These are phyloP conservation scores for Cryptococcus hybrid DNA, from an alignment of 1,284 basidiomycete genomes.

Conservation along the genomic window DNA sequence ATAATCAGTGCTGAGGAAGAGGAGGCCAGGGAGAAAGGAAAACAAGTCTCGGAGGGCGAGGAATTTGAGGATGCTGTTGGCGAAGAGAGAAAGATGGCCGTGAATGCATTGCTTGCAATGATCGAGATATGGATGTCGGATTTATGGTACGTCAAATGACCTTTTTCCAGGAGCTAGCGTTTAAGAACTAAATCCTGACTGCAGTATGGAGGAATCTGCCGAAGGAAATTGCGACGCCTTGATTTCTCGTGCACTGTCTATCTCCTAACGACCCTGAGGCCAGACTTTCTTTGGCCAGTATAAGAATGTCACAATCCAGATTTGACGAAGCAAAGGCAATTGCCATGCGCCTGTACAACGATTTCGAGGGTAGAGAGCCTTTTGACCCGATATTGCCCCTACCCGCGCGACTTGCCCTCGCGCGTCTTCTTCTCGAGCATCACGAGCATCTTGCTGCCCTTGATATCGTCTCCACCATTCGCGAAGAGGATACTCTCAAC, in stretches of 20 bases:
- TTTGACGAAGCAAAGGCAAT: constrained; percentile 74
- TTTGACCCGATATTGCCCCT: constrained; percentile 73
- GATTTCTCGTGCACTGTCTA: constrained; percentile 67
- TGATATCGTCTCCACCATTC: constrained; percentile 72
- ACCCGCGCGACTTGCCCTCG: constrained; percentile 67
- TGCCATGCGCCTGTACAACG: constrained; percentile 66
- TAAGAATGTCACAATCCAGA: constrained; percentile 81
- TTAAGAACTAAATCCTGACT: not conserved
- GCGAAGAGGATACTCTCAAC: constrained; percentile 80
- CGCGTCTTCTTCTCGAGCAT: constrained; percentile 82
- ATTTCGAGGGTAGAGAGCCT: constrained; percentile 71
- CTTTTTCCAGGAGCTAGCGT: not conserved
- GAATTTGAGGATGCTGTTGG: constrained; percentile 52
- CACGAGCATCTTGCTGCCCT: constrained; percentile 68
- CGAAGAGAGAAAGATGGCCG: constrained; percentile 69
- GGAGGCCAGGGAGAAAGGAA: constrained; percentile 20
- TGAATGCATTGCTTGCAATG: constrained; percentile 84
- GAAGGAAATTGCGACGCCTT: constrained; percentile 72
- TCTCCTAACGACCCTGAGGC: constrained; percentile 77
- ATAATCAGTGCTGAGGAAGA: constrained; percentile 56
- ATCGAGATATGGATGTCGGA: constrained; percentile 98
- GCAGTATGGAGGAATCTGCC: constrained; percentile 63
- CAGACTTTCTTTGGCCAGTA: constrained; percentile 77
- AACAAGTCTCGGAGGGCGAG: constrained; percentile 58
- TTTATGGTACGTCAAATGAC: constrained; percentile 62